Evolutionary conservation across 208 protist genomes (phyloP).

Genomic region (Balamuthia mandrillaris): DNA sequence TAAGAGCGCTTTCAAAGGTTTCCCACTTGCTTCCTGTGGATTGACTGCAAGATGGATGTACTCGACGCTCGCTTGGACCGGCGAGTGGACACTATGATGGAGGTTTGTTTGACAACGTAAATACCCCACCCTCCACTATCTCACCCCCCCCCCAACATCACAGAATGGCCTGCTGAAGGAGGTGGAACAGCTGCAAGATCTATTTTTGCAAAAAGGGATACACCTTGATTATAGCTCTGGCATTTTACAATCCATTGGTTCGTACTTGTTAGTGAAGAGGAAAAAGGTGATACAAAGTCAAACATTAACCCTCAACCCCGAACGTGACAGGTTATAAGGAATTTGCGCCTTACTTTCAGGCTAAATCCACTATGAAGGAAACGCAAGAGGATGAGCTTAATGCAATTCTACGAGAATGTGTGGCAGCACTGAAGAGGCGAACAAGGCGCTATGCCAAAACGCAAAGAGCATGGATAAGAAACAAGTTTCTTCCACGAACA

Average conservation of each 20-base stretch:
- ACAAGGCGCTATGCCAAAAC: slow-evolving; percentile 6
- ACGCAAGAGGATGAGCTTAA: neutral
- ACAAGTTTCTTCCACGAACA: too few relatives aligned
- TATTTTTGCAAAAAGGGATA: neutral
- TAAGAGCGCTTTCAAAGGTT: too few relatives aligned
- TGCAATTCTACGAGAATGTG: neutral
- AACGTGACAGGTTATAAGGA: slow-evolving; percentile 13
- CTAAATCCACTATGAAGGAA: neutral
- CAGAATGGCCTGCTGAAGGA: neutral
- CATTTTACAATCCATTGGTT: slow-evolving; percentile 29
- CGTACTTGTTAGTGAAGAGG: neutral
- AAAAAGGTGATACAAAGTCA: neutral
- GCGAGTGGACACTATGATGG: slow-evolving; percentile 10
- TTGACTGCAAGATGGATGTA: neutral
- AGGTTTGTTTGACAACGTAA: too few relatives aligned
- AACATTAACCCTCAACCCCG: neutral
- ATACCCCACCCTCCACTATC: too few relatives aligned
- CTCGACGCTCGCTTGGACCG: slow-evolving; percentile 1
- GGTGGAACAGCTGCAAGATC: neutral
- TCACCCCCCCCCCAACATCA: too few relatives aligned
- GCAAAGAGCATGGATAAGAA: neutral
- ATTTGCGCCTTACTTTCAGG: slow-evolving; percentile 30
- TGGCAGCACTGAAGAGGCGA: neutral
- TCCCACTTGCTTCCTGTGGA: neutral
- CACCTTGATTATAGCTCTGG: slow-evolving; percentile 7